Evolutionary conservation across 768 basidiomycete species (phyloP).

Genomic region (Tylopilus sp.): DNA sequence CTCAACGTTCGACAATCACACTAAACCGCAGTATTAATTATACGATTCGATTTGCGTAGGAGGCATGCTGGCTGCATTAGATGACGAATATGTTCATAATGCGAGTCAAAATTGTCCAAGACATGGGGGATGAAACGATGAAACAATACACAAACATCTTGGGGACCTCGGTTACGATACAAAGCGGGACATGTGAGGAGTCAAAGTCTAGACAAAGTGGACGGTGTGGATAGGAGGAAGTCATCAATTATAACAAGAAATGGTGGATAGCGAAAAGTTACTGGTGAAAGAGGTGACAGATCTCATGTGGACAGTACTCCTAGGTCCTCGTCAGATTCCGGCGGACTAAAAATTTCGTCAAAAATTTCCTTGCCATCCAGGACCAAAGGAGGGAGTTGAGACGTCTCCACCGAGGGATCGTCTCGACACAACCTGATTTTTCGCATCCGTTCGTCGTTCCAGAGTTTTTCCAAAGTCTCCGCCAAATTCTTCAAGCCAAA

Average conservation of each 20-base stretch:
- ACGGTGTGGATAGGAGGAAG: neutral
- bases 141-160: neutral
- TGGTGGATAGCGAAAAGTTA: neutral
- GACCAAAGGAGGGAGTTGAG: slow-evolving; percentile 60
- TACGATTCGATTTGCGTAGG: neutral
- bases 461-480: slow-evolving; percentile 74
- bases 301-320: slow-evolving; percentile 73
- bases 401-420: slow-evolving; percentile 42
- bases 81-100: slow-evolving; percentile 3
- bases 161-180: slow-evolving; percentile 8
- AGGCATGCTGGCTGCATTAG: slow-evolving; percentile 2
- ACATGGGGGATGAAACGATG: neutral
- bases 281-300: neutral
- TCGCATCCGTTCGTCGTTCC: slow-evolving; percentile 78
- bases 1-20: neutral
- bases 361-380: slow-evolving; percentile 80
- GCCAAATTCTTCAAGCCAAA: slow-evolving; percentile 85
- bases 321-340: slow-evolving; percentile 54
- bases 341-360: slow-evolving; percentile 59
- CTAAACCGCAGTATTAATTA: neutral
- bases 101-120: slow-evolving; percentile 2
- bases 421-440: slow-evolving; percentile 63
- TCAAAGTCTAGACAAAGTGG: slow-evolving; percentile 11
- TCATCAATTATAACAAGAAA: neutral
- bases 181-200: slow-evolving; percentile 3